Evolutionary conservation across 164 flowering plant species (phyloP).

Genomic region (Aristolochia californica): DNA sequence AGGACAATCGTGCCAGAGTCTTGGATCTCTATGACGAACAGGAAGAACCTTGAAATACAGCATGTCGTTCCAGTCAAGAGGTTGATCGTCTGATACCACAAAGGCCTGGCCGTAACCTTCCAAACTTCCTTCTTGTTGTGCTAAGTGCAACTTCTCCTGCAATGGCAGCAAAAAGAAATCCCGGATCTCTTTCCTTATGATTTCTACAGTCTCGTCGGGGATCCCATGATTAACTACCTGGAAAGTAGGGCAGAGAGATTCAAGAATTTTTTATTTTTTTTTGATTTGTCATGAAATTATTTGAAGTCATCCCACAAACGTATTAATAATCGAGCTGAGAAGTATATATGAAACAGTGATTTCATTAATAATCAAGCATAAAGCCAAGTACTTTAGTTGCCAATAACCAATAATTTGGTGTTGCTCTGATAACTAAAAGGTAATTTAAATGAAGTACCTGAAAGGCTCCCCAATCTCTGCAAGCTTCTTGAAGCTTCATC

Average conservation of each 20-base stretch:
- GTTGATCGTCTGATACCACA: background rate
- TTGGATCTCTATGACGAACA: background rate
- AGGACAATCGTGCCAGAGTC: constrained; percentile 6
- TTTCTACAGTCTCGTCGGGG: background rate
- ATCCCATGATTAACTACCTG: constrained; percentile 9
- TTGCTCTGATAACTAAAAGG: background rate
- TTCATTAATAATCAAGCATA: background rate
- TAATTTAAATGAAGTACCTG: constrained; percentile 5
- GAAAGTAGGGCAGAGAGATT: background rate
- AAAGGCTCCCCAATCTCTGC: constrained; percentile 12
- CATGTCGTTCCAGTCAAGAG: constrained; percentile 9
- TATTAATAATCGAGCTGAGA: background rate
- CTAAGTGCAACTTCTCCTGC: constrained; percentile 2
- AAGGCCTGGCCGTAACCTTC: constrained; percentile 13
- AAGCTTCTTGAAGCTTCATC: constrained; percentile 4
- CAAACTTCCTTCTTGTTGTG: constrained; percentile 5
- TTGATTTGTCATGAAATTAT: background rate
- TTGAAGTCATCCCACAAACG: background rate
- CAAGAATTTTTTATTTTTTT: background rate
- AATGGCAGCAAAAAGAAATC: constrained; percentile 6
- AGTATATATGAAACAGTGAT: background rate
- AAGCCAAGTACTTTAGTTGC: background rate
- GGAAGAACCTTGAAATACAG: constrained; percentile 5
- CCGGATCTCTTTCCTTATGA: background rate
- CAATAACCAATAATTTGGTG: background rate